A percentile compares a stretch with the other conserved stretches of the same genome.
Conservation (phyloP, 75 land plant genomes). For the Azolla pinnata region DNA sequence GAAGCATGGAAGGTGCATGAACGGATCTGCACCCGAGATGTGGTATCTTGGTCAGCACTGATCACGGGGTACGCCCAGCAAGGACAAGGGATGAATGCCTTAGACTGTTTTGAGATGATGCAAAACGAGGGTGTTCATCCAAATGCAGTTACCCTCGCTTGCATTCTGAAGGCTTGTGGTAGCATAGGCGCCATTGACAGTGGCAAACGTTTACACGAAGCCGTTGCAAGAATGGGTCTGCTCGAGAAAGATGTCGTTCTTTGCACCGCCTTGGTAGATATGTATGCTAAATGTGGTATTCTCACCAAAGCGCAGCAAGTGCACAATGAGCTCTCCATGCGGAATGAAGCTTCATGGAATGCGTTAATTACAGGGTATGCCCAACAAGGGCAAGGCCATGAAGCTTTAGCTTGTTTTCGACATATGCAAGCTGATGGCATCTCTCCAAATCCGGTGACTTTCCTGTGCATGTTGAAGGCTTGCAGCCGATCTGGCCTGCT, state of each 20-base stretch:
- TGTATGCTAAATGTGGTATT: too few species aligned
- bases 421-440: conserved; percentile 20
- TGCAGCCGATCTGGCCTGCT: conserved; percentile 9
- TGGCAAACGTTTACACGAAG: conserved; percentile 50
- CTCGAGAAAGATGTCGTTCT: not conserved
- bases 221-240: conserved; percentile 30
- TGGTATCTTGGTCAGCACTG: conserved; percentile 53
- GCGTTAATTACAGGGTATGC: too few species aligned
- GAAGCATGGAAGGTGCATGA: conserved; percentile 33
- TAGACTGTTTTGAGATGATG: conserved; percentile 35
- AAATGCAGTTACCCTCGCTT: conserved; percentile 47
- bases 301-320: conserved; percentile 29
- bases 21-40: conserved; percentile 8
- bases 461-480: conserved; percentile 14
- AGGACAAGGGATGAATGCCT: conserved; percentile 30
- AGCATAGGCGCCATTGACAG: conserved; percentile 32
- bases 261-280: too few species aligned
- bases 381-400: too few species aligned
- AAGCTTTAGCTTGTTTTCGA: conserved; percentile 40
- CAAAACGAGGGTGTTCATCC: conserved; percentile 27
- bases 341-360: conserved; percentile 34
- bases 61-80: conserved; percentile 32
- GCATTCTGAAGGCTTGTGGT: conserved; percentile 45
- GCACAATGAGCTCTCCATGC: conserved; percentile 15
- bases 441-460: too few species aligned